Base-by-base conservation (phyloP, 805 yeast species). In the Saturnispora kantuleensis region DNA sequence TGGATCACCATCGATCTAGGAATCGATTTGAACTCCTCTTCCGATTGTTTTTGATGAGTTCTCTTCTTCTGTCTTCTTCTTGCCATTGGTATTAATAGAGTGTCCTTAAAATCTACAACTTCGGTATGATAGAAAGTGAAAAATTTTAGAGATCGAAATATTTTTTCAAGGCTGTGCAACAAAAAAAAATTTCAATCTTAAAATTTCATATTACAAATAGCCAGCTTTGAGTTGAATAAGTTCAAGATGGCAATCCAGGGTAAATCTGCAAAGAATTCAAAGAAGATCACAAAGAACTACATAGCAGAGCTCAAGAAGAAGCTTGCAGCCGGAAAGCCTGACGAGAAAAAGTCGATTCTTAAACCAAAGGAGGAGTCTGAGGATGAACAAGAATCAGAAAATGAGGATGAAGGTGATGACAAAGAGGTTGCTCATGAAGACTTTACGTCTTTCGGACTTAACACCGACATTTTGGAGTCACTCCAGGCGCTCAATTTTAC, bases 1-100 rank as follows among this genome's bases (percentile, higher is more conserved):
- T 93, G 79, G 51, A 93, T 73, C 44, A 93, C 97, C 96, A 93
- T 89, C 2, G 97, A 88, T 56, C 84, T 76, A 16, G 98, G 97
- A 49, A 87, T 77, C 56, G 77, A 79, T 41, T 80, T 79, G 39
- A 67, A 64, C 47, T 81, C 86, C 53, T 81, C 94, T 50, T 76
- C 81, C 21, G 76, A 67, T 31, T 66, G 65, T 49, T 72, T 72
- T 41, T 70, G 83, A 61, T 89, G 97, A 12, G 97, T 90, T 75
- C 96, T 82, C 61, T 79, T 84, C 67, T 88, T 89, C 46, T 70
- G 74, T 58, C 67, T 63, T 61, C 67, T 62, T 35, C 53, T 59
- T 8, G 61, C 65, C 65, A 60, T 60, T 32, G 16, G 48, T 29
- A 4, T 10, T 15, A n/a, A 13, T 12, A 11, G 8, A 21, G 8